A percentile compares a stretch with the other conserved stretches of the same genome.
phyloP scores from a whole-genome alignment of 2,329 filamentous ascomycete species.

The Colletotrichum tabaci region DNA sequence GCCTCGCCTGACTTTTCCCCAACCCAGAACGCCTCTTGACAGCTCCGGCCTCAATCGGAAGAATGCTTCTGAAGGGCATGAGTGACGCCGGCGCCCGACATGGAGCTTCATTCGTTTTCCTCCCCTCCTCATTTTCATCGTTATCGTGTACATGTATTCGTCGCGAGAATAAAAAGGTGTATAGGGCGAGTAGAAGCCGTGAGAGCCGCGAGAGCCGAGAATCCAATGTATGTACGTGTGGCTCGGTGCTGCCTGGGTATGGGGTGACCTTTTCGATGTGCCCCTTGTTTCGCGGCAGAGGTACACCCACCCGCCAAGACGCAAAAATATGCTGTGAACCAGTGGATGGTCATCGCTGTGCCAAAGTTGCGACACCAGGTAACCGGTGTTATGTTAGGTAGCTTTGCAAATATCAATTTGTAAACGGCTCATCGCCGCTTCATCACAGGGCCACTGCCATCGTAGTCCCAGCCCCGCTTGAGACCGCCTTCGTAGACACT shows the following conservation, averaged over 20 bases:
- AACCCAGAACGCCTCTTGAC: slow-evolving; percentile 18
- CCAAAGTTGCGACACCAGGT: slow-evolving; percentile 1
- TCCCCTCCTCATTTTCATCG: slow-evolving; percentile 33
- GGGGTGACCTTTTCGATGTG: not conserved
- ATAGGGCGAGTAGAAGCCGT: slow-evolving; percentile 25
- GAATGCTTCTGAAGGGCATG: slow-evolving; percentile 28
- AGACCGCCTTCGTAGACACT: slow-evolving; percentile 77
- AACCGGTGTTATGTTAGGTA: not conserved
- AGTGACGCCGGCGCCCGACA: slow-evolving; percentile 31
- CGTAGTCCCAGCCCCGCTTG: slow-evolving; percentile 74
- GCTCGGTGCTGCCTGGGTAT: slow-evolving; percentile 12
- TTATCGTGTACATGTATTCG: slow-evolving; percentile 42
- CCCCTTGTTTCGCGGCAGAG: not conserved
- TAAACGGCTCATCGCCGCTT: slow-evolving; percentile 43
- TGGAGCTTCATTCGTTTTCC: slow-evolving; percentile 7
- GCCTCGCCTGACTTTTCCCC: slow-evolving; percentile 21
- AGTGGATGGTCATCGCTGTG: slow-evolving; percentile 5
- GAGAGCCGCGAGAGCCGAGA: slow-evolving; percentile 29
- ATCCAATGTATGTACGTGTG: slow-evolving; percentile 34
- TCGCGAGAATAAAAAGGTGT: slow-evolving; percentile 34
- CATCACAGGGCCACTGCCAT: slow-evolving; percentile 51
- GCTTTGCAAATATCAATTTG: slow-evolving; percentile 14
- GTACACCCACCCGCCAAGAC: not conserved
- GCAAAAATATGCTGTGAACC: slow-evolving; percentile 7
- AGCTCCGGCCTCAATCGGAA: not conserved